Conservation (phyloP, 2,329 filamentous ascomycete genomes). For the Pyricularia sp. region DNA sequence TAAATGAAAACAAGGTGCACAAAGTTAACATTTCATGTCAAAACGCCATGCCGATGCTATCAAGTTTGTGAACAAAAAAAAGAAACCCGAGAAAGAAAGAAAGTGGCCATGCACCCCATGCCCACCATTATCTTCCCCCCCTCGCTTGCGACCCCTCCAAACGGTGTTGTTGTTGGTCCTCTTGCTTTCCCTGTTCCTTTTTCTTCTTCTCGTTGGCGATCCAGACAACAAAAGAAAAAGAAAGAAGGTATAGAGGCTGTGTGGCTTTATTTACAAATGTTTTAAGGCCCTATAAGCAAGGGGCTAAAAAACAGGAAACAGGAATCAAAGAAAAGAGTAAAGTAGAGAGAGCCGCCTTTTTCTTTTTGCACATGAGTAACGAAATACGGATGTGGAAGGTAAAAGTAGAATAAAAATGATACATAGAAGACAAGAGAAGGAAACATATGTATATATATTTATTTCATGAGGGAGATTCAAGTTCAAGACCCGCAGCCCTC, state of each 20-base stretch:
- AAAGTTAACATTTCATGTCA: not conserved
- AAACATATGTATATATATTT: not conserved
- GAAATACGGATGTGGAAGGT: no score
- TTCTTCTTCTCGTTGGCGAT: not conserved
- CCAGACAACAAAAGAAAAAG: not conserved
- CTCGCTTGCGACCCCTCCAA: no score
- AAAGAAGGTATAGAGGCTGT: not conserved
- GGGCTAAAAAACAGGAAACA: not conserved
- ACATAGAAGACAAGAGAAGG: not conserved
- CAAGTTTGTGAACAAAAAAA: not conserved
- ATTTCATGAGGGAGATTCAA: not conserved
- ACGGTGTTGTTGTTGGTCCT: not conserved
- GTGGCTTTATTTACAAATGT: not conserved
- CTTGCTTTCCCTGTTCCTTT: not conserved
- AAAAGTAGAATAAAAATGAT: not conserved
- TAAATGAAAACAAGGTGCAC: not conserved
- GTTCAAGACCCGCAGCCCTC: conserved; percentile 38
- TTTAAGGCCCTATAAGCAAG: not conserved
- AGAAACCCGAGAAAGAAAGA: not conserved
- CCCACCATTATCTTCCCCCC: not conserved
- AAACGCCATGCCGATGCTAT: not conserved
- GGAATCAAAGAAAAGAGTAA: not conserved
- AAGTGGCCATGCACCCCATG: not conserved
- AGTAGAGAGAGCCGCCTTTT: not conserved
- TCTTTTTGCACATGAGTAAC: not conserved